A percentile compares a stretch with the other conserved stretches of the same genome.
Evolutionary conservation across 2,329 filamentous ascomycete species (phyloP).

Genomic region (Venturia aucupariae): DNA sequence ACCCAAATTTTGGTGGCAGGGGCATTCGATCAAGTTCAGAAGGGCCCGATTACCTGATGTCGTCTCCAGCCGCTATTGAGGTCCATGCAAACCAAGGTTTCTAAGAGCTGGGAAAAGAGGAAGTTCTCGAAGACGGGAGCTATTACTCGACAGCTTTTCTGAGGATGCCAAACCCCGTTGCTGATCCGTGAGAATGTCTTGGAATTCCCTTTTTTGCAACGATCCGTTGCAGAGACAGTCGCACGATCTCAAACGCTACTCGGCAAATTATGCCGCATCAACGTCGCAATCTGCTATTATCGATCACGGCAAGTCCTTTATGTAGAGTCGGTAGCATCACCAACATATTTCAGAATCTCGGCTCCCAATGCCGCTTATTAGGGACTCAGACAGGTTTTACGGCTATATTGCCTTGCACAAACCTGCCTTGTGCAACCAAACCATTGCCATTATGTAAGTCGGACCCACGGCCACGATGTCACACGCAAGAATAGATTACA

Average conservation of each 20-base stretch:
- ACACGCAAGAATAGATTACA: neutral
- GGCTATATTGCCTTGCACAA: too few relatives aligned
- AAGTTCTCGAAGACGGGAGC: neutral
- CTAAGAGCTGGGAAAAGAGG: neutral
- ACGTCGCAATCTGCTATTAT: too few relatives aligned
- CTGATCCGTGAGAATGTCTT: neutral
- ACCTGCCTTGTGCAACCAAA: too few relatives aligned
- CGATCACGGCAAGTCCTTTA: too few relatives aligned
- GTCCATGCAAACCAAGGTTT: neutral
- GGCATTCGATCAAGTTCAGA: neutral
- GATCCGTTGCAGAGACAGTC: too few relatives aligned
- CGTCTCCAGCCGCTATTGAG: neutral
- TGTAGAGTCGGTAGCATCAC: too few relatives aligned
- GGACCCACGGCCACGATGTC: neutral
- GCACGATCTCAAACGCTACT: too few relatives aligned
- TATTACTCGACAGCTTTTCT: neutral
- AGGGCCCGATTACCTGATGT: neutral
- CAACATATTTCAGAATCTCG: too few relatives aligned
- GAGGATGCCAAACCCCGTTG: neutral
- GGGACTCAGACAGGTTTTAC: too few relatives aligned
- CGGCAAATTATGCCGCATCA: too few relatives aligned
- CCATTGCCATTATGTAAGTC: neutral
- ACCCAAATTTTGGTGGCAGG: neutral
- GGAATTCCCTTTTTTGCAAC: too few relatives aligned
- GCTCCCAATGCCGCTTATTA: too few relatives aligned